A percentile compares a stretch with the other conserved stretches of the same genome.
Evolutionary conservation across 1,284 basidiomycete species (phyloP).

Genomic region (Ganoderma meredithae): DNA sequence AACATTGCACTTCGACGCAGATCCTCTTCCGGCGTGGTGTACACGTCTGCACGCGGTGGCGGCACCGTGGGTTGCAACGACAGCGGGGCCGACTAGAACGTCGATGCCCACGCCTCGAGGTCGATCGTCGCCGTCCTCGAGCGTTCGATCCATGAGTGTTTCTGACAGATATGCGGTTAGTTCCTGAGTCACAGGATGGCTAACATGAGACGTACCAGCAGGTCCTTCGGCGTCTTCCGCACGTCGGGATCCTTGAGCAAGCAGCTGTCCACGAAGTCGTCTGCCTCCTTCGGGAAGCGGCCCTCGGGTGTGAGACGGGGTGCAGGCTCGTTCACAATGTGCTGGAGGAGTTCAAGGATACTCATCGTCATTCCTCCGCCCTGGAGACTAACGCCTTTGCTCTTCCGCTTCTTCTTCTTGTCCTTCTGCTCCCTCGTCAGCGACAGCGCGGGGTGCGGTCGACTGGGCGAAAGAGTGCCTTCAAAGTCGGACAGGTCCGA

Average conservation of each 20-base stretch:
- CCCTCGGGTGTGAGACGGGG: conserved; percentile 78
- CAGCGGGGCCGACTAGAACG: conserved; percentile 47
- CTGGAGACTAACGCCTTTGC: conserved; percentile 87
- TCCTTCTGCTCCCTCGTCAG: conserved; percentile 50
- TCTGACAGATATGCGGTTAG: conserved; percentile 45
- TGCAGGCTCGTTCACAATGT: conserved; percentile 97
- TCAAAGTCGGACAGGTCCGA: conserved; percentile 76
- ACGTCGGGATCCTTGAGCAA: conserved; percentile 83
- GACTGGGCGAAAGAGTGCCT: conserved; percentile 67
- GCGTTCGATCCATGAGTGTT: conserved; percentile 64
- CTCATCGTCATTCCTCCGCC: conserved; percentile 95
- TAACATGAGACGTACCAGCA: conserved; percentile 63
- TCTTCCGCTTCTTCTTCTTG: conserved; percentile 67
- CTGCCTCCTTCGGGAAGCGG: conserved; percentile 75
- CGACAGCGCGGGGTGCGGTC: conserved; percentile 46
- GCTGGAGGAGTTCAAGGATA: conserved; percentile 95
- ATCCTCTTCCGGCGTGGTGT: conserved; percentile 13
- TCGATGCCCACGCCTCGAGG: conserved; percentile 70
- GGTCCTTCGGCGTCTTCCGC: conserved; percentile 82
- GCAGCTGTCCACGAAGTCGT: conserved; percentile 85
- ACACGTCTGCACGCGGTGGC: conserved; percentile 19
- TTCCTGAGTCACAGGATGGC: conserved; percentile 9
- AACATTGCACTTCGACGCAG: conserved; percentile 13
- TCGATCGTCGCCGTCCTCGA: conserved; percentile 59
- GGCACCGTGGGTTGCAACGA: conserved; percentile 12